A percentile compares a stretch with the other conserved stretches of the same genome.
These are phyloP conservation scores for Xylaria bambusicola DNA, from an alignment of 495 filamentous ascomycete species.

Conservation along the genomic window DNA sequence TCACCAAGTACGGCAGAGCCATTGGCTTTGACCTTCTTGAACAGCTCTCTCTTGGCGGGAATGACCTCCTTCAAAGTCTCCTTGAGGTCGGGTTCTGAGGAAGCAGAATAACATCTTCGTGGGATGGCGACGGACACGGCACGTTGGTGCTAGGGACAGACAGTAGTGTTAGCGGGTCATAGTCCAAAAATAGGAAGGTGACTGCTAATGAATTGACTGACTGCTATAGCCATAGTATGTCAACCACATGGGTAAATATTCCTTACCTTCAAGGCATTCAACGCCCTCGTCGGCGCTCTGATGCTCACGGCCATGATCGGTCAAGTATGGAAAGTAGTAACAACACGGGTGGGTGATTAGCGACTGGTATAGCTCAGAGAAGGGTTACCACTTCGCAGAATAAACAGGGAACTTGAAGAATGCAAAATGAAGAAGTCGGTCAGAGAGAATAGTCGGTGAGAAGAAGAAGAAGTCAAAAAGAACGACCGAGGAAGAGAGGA, in stretches of 20 bases:
- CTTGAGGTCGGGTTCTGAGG: slow-evolving; percentile 85
- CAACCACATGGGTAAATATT: not conserved
- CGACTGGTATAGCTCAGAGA: no score
- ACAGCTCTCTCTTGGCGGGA: slow-evolving; percentile 86
- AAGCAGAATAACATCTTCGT: slow-evolving; percentile 62
- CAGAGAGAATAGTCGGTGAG: not conserved
- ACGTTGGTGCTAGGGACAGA: slow-evolving; percentile 33
- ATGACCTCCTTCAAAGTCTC: slow-evolving; percentile 77
- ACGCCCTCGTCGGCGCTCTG: slow-evolving; percentile 48
- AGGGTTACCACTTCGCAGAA: no score
- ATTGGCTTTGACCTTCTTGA: slow-evolving; percentile 87
- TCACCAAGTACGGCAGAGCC: slow-evolving; percentile 83
- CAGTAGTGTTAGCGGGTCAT: not conserved
- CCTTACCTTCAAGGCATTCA: slow-evolving; percentile 54
- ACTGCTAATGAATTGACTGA: not conserved
- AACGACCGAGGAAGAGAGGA: not conserved
- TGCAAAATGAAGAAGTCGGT: not conserved
- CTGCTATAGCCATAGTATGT: not conserved
- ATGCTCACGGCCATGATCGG: slow-evolving; percentile 53
- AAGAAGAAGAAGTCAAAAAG: not conserved
- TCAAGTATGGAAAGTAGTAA: not conserved
- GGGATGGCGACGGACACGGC: slow-evolving; percentile 29
- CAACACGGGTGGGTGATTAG: not conserved
- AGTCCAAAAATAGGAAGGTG: not conserved
- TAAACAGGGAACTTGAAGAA: not conserved